Evolutionary conservation across 768 basidiomycete species (phyloP).

Genomic region (Rhodosporidiobolus odoratus): DNA sequence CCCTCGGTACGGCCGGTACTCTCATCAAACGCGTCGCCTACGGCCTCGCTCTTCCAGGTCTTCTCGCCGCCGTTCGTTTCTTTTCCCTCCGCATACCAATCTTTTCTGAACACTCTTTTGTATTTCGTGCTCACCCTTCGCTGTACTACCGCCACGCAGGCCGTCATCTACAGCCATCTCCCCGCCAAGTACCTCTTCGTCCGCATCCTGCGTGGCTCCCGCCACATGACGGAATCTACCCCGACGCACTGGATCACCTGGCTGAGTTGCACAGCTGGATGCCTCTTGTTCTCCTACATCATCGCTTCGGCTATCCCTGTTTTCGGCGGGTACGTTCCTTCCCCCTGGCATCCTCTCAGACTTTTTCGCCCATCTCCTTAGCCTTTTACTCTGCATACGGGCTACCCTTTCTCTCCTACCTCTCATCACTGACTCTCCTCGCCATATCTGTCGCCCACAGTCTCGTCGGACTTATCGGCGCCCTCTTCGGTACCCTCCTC

Average conservation of each 20-base stretch:
- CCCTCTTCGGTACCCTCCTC: conserved; percentile 39
- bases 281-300: conserved; percentile 37
- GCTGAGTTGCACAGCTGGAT: conserved; percentile 17
- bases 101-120: too few relatives aligned
- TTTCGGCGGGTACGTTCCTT: conserved; percentile 2
- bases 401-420: neutral
- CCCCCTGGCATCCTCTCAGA: neutral
- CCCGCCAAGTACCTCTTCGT: conserved; percentile 39
- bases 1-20: conserved; percentile 43
- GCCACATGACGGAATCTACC: conserved; percentile 35
- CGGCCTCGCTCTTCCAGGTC: conserved; percentile 40
- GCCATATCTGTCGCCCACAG: neutral
- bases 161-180: conserved; percentile 14
- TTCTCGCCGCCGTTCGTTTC: conserved; percentile 35
- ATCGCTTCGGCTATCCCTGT: conserved; percentile 29
- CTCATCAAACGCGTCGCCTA: conserved; percentile 41
- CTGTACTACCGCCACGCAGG: neutral
- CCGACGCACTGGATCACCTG: conserved; percentile 37
- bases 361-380: neutral
- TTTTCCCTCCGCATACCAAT: conserved; percentile 5
- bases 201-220: conserved; percentile 33
- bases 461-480: conserved; percentile 36
- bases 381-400: neutral
- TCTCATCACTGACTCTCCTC: neutral
- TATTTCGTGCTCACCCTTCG: neutral